A percentile compares a stretch with the other conserved stretches of the same genome.
Conservation (phyloP, 1,139 yeast species). For the Schwanniomyces etchellsii region DNA sequence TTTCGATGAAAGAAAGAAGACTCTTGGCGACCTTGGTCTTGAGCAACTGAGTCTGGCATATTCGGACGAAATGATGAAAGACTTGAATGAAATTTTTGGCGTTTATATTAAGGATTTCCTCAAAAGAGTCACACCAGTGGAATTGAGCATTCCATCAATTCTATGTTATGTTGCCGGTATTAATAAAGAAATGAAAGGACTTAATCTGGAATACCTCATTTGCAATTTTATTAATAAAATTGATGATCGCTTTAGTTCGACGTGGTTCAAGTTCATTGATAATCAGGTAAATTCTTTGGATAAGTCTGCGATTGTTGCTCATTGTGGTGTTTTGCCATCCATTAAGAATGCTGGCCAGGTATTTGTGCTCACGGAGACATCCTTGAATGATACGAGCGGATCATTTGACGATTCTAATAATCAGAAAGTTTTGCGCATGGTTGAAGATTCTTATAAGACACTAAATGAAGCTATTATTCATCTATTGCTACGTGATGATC, state of each 20-base stretch:
- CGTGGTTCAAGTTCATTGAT: constrained; percentile 59
- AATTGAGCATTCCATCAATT: constrained; percentile 31
- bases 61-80: constrained; percentile 47
- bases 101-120: constrained; percentile 32
- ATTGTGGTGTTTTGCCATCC: constrained; percentile 33
- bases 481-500: constrained; percentile 38
- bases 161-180: constrained; percentile 37
- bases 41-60: constrained; percentile 24
- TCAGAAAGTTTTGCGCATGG: constrained; percentile 24
- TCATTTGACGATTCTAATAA: constrained; percentile 14
- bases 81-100: constrained; percentile 54
- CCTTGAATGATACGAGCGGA: constrained; percentile 18
- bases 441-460: constrained; percentile 37
- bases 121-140: constrained; percentile 34
- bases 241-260: constrained; percentile 43
- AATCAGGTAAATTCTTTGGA: constrained; percentile 50
- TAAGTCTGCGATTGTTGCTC: constrained; percentile 41
- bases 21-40: constrained; percentile 14
- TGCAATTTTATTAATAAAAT: constrained; percentile 48
- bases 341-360: constrained; percentile 31
- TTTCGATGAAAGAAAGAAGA: constrained; percentile 15
- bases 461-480: constrained; percentile 30
- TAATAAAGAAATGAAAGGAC: constrained; percentile 34
- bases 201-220: constrained; percentile 63
- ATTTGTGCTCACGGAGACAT: constrained; percentile 29